Evolutionary conservation across 306 rosid genomes (phyloP).

Genomic region (Prunus salicina): DNA sequence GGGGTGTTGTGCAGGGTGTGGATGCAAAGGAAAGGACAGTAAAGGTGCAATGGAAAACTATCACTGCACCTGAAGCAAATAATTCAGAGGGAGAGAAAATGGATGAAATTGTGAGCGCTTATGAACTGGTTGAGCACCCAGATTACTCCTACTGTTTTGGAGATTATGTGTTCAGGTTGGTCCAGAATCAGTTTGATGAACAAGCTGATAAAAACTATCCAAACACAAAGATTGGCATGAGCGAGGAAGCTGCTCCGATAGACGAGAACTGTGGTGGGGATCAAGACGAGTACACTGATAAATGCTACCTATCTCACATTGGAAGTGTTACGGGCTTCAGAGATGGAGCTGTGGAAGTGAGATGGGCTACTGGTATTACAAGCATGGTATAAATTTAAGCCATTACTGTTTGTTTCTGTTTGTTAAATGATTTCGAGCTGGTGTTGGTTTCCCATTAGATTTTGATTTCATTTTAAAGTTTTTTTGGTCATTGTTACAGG

Average conservation of each 20-base stretch:
- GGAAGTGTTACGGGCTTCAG: conserved; percentile 67
- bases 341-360: conserved; percentile 80
- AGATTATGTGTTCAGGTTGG: conserved; percentile 75
- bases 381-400: conserved; percentile 54
- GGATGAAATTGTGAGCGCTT: conserved; percentile 89
- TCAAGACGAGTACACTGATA: conserved; percentile 36
- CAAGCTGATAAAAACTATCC: conserved; percentile 36
- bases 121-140: conserved; percentile 86
- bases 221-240: conserved; percentile 27
- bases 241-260: conserved; percentile 33
- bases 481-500: conserved; percentile 42
- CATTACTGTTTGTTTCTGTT: conserved; percentile 2
- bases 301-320: conserved; percentile 51
- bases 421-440: conserved; percentile 19
- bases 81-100: conserved; percentile 36
- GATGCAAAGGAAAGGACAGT: conserved; percentile 89
- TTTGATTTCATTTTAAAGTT: conserved; percentile 9
- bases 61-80: conserved; percentile 28
- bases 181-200: conserved; percentile 49
- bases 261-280: conserved; percentile 27
- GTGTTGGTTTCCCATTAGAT: conserved; percentile 4
- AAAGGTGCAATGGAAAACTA: conserved; percentile 65
- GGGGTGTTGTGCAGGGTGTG: conserved; percentile 82
- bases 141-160: conserved; percentile 74
- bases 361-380: conserved; percentile 79